These are phyloP conservation scores for Fraxinus ornus DNA, from an alignment of 305 asterid species.

Conservation along the genomic window DNA sequence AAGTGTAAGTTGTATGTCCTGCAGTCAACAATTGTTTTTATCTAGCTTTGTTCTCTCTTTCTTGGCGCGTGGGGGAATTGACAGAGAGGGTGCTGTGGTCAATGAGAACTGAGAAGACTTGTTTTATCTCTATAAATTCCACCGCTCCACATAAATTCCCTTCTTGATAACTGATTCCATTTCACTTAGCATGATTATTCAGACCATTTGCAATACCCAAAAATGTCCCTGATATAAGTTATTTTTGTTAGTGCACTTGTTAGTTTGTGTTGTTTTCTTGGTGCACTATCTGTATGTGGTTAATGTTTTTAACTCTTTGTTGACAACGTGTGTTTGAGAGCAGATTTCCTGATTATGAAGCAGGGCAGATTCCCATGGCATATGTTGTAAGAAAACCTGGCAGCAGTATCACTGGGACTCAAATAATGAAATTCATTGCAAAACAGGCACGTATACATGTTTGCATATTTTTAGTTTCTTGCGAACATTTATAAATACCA, in stretches of 20 bases:
- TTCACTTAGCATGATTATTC: background rate
- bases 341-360: constrained; percentile 84
- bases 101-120: background rate
- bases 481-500: background rate
- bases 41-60: background rate
- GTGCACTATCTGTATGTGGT: background rate
- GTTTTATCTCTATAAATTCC: background rate
- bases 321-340: background rate
- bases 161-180: background rate
- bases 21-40: background rate
- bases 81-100: background rate
- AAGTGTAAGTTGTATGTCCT: background rate
- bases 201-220: background rate
- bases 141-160: background rate
- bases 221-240: background rate
- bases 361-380: constrained; percentile 87
- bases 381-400: constrained; percentile 72
- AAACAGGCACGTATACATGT: constrained; percentile 47
- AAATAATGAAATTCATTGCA: constrained; percentile 60
- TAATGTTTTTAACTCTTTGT: background rate
- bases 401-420: constrained; percentile 50
- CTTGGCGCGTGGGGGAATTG: background rate
- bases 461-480: background rate
- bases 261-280: background rate
- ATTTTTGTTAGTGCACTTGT: background rate